These are phyloP conservation scores for Aspergillus ustus DNA, from an alignment of 2,329 filamentous ascomycete genomes.

Conservation along the genomic window DNA sequence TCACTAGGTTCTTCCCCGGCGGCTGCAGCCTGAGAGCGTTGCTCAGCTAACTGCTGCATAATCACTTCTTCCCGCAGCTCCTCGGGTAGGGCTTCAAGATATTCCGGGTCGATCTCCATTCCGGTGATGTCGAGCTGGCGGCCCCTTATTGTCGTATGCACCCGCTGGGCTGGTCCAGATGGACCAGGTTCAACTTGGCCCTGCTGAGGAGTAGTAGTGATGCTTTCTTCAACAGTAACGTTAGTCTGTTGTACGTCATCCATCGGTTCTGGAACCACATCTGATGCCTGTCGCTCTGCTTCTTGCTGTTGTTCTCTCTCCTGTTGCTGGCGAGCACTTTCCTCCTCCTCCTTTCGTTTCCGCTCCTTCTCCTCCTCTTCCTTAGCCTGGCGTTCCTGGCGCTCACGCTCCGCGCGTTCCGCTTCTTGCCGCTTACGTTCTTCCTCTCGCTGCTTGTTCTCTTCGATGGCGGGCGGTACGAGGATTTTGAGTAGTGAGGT, in stretches of 20 bases:
- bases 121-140: slow-evolving; percentile 91
- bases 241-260: slow-evolving; percentile 72
- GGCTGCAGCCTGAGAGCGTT: slow-evolving; percentile 75
- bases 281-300: slow-evolving; percentile 56
- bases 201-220: slow-evolving; percentile 29
- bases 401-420: slow-evolving; percentile 62
- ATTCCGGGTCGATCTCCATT: slow-evolving; percentile 91
- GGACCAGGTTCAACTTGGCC: slow-evolving; percentile 51
- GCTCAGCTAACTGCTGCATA: slow-evolving; percentile 82
- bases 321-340: slow-evolving; percentile 63
- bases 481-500: slow-evolving; percentile 73
- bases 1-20: slow-evolving; percentile 66
- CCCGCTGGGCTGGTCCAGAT: slow-evolving; percentile 59
- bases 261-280: slow-evolving; percentile 63
- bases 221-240: slow-evolving; percentile 33
- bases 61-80: slow-evolving; percentile 96
- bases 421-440: slow-evolving; percentile 64
- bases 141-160: slow-evolving; percentile 83
- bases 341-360: slow-evolving; percentile 68
- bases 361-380: slow-evolving; percentile 76
- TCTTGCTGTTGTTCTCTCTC: slow-evolving; percentile 69
- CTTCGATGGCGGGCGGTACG: slow-evolving; percentile 81
- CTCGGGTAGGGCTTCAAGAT: slow-evolving; percentile 94
- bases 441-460: slow-evolving; percentile 71
- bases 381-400: slow-evolving; percentile 66